Base-by-base conservation (phyloP, 176 grass and related monocot genomes). In the Zea mays region DNA sequence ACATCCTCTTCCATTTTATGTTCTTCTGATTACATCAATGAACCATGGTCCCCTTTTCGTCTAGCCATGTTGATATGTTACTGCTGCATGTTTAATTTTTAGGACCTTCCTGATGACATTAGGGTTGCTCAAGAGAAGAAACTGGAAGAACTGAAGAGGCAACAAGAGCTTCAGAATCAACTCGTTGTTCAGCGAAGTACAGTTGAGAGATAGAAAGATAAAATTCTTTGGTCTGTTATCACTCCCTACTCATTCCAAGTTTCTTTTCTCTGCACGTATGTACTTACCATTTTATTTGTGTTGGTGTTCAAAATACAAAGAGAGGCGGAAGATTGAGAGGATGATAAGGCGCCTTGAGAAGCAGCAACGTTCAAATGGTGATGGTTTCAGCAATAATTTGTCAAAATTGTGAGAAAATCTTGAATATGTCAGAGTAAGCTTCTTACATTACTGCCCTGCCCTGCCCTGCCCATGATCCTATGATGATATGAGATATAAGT, bases 241-340 rank as follows among this genome's bases (percentile, higher is more conserved):
- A 21, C 44, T 50, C 77, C 40, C 33, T 78, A 66, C 52, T 40
- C 20, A 48, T 61, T n/a, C 66, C 11, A 79, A 44, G 20, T 71
- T 10, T 27, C 41, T 55, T 66, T 60, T 59, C 17, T 50, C 47
- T 82, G 14, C 46, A 37, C 42, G 8, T 85, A 17, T 78, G 64
- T 70, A 62, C 61, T 86, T 45, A 76, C 16, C 1, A 38, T 65
- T 81, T 61, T 83, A 9, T 69, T 74, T 13, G 54, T 85, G 6
- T 50, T 76, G 34, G 64, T 62, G 15, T 90, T 83, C 5, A 69
- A 75, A 95, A 69, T 72, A 78, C n/a, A 71, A 66, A 99, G 92
- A 99, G 86, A 99, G 96, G 79, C 81, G 92, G 79, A 99, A 99
- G 79, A 85, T 96, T 66, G 96, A 99, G 82, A 92, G 92, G 85